Evolutionary conservation across 192 early-diverging fungal genomes (phyloP).

Genomic region (Mortierella hygrophila): DNA sequence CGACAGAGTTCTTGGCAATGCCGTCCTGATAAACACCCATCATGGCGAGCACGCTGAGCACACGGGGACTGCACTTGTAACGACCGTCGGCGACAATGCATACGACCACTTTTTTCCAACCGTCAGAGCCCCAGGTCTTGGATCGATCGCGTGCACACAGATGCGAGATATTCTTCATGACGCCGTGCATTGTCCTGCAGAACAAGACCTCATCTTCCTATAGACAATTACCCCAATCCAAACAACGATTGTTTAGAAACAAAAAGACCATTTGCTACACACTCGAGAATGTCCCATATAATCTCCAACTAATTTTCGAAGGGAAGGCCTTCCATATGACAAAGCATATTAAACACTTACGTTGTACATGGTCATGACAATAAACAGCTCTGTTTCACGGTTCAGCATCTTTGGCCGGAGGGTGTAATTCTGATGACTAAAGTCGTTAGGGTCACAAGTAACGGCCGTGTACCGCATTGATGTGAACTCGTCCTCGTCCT

Average conservation of each 20-base stretch:
- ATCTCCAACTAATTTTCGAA: neutral
- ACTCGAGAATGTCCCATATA: neutral
- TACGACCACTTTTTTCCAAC: slow-evolving; percentile 86
- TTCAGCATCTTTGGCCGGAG: slow-evolving; percentile 77
- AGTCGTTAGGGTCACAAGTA: slow-evolving; percentile 78
- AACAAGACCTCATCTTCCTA: slow-evolving; percentile 93
- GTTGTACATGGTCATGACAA: slow-evolving; percentile 94
- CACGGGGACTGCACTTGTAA: slow-evolving; percentile 73
- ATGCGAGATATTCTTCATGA: slow-evolving; percentile 90
- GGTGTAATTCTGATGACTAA: slow-evolving; percentile 70
- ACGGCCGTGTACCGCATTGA: slow-evolving; percentile 79
- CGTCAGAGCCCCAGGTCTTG: slow-evolving; percentile 74
- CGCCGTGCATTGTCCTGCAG: slow-evolving; percentile 87
- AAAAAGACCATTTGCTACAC: neutral
- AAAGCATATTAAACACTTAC: slow-evolving; percentile 30
- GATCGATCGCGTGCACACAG: slow-evolving; percentile 74
- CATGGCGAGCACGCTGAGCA: slow-evolving; percentile 74
- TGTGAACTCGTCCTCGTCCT: slow-evolving; percentile 72
- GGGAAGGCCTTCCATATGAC: neutral
- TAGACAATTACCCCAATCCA: slow-evolving; percentile 37
- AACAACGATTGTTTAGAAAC: neutral
- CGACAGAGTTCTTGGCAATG: slow-evolving; percentile 74
- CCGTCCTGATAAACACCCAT: slow-evolving; percentile 87
- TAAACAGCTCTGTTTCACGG: slow-evolving; percentile 89
- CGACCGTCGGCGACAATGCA: slow-evolving; percentile 85